Evolutionary conservation across 2,329 filamentous ascomycete genomes (phyloP), one percentile per base, ranked within the genome.

Genomic region (Fusarium sp.): DNA sequence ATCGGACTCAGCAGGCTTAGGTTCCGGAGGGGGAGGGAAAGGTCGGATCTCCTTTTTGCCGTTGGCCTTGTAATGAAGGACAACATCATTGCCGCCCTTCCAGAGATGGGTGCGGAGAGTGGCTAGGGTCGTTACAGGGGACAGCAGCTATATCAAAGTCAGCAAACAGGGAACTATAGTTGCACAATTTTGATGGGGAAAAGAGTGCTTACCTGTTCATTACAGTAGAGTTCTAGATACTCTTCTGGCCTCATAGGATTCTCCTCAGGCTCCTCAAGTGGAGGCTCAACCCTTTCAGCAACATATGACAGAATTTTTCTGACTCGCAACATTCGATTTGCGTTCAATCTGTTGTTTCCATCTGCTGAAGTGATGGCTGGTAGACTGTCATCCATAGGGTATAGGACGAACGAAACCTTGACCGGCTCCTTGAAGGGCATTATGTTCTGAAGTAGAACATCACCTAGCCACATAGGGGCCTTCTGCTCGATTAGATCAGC

Each of bases 261-360:
- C 11, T 85, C 81, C 49, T 89, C 86, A 6, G 84, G 81, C 52
- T 89, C 84, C 49, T 89, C 84, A 0, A 86, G 82, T n/a, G 85
- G 84, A 9, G 88, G 85, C 72, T 98, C 95, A 59, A 99, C 95
- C 55, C 94, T 87, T 79, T 99, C 96, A 2, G 94, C 93, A 19
- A 99, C 89, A 74, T 99, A 99, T 0, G 90, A 89, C 59, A 98
- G 81, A 22, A 99, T 96, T 83, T 99, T 99, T 81, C 93, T 95
- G 5, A 96, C 93, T 46, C 96, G 88, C 50, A 99, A 84, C 96
- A 99, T 98, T 56, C 95, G 89, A 76, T 98, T 99, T 13, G 96
- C 96, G 77, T 98, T 99, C 51, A 99, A 85, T 24, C 96, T 90
- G 70, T 94, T 95, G 78, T 95, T 97, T 52, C 90, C 91, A 75